phyloP scores from a whole-genome alignment of 768 basidiomycete genomes.

The Leccinum uliginosum region DNA sequence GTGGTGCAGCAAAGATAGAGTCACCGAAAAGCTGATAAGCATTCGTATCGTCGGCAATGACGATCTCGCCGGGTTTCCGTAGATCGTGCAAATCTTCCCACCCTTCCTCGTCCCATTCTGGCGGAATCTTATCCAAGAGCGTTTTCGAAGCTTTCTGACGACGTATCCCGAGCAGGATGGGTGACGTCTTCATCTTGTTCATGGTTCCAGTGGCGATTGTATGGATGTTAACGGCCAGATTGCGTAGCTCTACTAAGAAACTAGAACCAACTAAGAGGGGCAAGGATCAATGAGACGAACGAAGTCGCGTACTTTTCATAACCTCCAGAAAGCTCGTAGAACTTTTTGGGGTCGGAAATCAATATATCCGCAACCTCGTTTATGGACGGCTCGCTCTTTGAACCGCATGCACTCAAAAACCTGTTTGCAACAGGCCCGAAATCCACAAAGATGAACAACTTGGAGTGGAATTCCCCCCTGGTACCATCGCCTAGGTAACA shows the following conservation, averaged over 20 bases:
- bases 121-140: constrained; percentile 17
- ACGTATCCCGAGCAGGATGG: constrained; percentile 73
- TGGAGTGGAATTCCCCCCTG: constrained; percentile 63
- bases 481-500: constrained; percentile 63
- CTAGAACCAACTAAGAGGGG: constrained; percentile 35
- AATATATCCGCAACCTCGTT: constrained; percentile 74
- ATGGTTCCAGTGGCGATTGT: constrained; percentile 46
- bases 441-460: constrained; percentile 84
- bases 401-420: constrained; percentile 85
- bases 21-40: constrained; percentile 76
- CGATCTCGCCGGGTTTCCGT: constrained; percentile 61
- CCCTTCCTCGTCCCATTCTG: constrained; percentile 58
- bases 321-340: constrained; percentile 69
- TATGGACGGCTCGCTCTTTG: constrained; percentile 81
- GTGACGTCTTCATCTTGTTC: constrained; percentile 60
- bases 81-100: constrained; percentile 74
- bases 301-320: constrained; percentile 52
- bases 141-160: constrained; percentile 39
- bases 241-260: constrained; percentile 77
- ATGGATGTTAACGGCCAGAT: constrained; percentile 72
- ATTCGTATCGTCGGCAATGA: constrained; percentile 85
- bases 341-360: constrained; percentile 61
- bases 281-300: not conserved
- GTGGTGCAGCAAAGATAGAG: constrained; percentile 71
- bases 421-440: constrained; percentile 79